Percentiles rank a stretch among this genome's conserved stretches.
phyloP scores from a whole-genome alignment of 768 basidiomycete species.

The Rubroboletus satanas region DNA sequence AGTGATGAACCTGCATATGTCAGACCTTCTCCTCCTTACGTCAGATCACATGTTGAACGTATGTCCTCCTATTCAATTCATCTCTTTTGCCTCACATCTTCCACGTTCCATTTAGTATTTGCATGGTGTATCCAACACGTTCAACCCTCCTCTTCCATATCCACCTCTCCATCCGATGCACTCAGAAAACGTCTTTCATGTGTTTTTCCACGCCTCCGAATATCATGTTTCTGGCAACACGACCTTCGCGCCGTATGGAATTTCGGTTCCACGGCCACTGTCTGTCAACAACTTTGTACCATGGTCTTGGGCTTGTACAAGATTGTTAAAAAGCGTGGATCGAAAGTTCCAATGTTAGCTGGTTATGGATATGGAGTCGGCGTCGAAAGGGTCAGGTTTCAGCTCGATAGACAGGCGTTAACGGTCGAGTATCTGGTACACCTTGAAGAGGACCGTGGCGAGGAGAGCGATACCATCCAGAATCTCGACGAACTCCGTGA shows the following conservation, averaged over 20 bases:
- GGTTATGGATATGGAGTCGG: conserved; percentile 82
- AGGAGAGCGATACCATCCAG: conserved; percentile 26
- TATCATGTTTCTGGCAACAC: conserved; percentile 95
- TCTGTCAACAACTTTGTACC: conserved; percentile 80
- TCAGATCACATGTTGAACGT: conserved; percentile 82
- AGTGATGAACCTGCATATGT: conserved; percentile 88
- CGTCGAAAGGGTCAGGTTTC: conserved; percentile 75
- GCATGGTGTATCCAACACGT: conserved; percentile 91
- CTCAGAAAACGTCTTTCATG: conserved; percentile 28
- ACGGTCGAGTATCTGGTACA: conserved; percentile 82
- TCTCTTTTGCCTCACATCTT: conserved; percentile 3
- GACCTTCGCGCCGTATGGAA: conserved; percentile 87
- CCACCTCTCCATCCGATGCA: conserved; percentile 34
- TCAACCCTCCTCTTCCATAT: conserved; percentile 35
- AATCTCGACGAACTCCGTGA: conserved; percentile 71
- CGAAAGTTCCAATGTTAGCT: conserved; percentile 66
- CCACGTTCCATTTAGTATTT: conserved; percentile 51
- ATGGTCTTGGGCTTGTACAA: conserved; percentile 81
- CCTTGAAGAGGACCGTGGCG: conserved; percentile 48
- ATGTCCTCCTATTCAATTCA: conserved; percentile 26
- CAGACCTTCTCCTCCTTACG: conserved; percentile 87
- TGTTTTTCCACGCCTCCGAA: conserved; percentile 48
- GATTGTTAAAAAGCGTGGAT: conserved; percentile 71
- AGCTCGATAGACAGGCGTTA: conserved; percentile 78
- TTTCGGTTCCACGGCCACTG: conserved; percentile 57